A percentile compares a stretch with the other conserved stretches of the same genome.
Conservation (phyloP, 2,329 filamentous ascomycete genomes). For the Coniochaeta sp. region DNA sequence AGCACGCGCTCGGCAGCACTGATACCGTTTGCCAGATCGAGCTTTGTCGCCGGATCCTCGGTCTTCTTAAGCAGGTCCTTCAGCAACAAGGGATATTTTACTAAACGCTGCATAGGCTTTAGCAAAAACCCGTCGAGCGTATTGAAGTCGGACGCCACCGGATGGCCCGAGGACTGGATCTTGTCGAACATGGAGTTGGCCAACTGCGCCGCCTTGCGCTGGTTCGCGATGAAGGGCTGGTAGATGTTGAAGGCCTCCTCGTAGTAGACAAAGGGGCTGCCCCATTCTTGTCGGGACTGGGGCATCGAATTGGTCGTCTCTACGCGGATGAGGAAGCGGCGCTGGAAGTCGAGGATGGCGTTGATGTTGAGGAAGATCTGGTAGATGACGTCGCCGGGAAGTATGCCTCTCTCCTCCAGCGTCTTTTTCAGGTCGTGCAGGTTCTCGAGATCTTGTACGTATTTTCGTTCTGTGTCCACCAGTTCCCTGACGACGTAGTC, state of each 20-base stretch:
- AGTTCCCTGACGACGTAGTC: slow-evolving; percentile 89
- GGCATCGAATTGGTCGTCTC: slow-evolving; percentile 89
- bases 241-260: slow-evolving; percentile 89
- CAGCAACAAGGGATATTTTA: slow-evolving; percentile 88
- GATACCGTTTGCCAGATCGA: slow-evolving; percentile 70
- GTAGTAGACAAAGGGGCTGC: slow-evolving; percentile 78
- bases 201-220: slow-evolving; percentile 81
- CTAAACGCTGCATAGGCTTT: slow-evolving; percentile 92
- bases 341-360: slow-evolving; percentile 88
- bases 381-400: slow-evolving; percentile 85
- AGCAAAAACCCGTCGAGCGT: slow-evolving; percentile 87
- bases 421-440: slow-evolving; percentile 86
- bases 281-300: slow-evolving; percentile 78
- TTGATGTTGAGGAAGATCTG: slow-evolving; percentile 97
- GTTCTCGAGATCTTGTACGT: slow-evolving; percentile 94
- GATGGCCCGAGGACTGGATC: slow-evolving; percentile 66
- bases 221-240: slow-evolving; percentile 95
- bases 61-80: slow-evolving; percentile 86
- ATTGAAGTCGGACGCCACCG: slow-evolving; percentile 79
- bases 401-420: slow-evolving; percentile 77
- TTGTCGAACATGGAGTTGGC: slow-evolving; percentile 83
- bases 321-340: slow-evolving; percentile 88
- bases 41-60: slow-evolving; percentile 62
- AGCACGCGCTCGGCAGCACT: slow-evolving; percentile 77
- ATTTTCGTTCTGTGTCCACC: slow-evolving; percentile 92